Percentiles rank a stretch among this genome's conserved stretches.
These are phyloP conservation scores for Ustilago curta DNA, from an alignment of 1,284 basidiomycete species.

Conservation along the genomic window DNA sequence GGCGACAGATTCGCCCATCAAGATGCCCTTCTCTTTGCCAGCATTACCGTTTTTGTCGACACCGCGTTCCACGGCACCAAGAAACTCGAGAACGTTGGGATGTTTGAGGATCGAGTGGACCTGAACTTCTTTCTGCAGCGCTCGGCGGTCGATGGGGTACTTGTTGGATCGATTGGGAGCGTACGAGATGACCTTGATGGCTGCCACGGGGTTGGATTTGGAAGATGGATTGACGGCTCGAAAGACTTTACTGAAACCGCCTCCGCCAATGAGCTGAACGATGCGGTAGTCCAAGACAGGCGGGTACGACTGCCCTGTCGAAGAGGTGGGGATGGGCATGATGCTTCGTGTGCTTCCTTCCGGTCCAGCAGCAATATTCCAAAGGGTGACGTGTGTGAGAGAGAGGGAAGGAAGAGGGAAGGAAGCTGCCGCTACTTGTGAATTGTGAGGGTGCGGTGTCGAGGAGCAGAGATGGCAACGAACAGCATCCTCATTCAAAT, in stretches of 20 bases:
- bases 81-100: slow-evolving; percentile 84
- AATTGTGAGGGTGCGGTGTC: background rate
- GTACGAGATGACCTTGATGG: slow-evolving; percentile 68
- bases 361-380: background rate
- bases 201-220: slow-evolving; percentile 56
- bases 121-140: slow-evolving; percentile 85
- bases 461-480: background rate
- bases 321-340: slow-evolving; percentile 63
- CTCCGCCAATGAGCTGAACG: slow-evolving; percentile 66
- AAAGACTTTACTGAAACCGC: slow-evolving; percentile 67
- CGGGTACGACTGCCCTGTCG: slow-evolving; percentile 64
- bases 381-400: background rate
- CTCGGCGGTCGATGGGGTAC: slow-evolving; percentile 65
- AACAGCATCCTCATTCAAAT: background rate
- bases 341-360: background rate
- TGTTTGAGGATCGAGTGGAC: slow-evolving; percentile 88
- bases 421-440: background rate
- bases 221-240: slow-evolving; percentile 59
- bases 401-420: no score
- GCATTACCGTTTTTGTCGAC: slow-evolving; percentile 44
- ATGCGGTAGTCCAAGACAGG: slow-evolving; percentile 64
- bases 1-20: slow-evolving; percentile 53
- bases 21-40: slow-evolving; percentile 42
- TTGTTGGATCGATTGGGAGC: slow-evolving; percentile 55
- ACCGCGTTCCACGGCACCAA: slow-evolving; percentile 73